Conservation (phyloP, 1,284 basidiomycete genomes). For the Farysia itapuensis region DNA sequence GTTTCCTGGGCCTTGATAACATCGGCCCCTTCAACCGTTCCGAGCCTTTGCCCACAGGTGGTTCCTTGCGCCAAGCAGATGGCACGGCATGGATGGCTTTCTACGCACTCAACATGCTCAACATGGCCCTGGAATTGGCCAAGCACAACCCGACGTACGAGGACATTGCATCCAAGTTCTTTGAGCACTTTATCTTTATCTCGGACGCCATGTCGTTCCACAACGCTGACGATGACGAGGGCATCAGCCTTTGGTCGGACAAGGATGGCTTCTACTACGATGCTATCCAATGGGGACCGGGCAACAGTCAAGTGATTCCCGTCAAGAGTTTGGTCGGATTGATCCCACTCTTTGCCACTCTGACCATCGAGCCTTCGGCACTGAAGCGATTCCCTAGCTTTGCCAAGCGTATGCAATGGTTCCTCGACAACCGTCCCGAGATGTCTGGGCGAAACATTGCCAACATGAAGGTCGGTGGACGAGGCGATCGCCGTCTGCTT, state of each 20-base stretch:
- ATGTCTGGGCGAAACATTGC: slow-evolving; percentile 89
- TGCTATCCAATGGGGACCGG: slow-evolving; percentile 80
- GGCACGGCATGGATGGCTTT: slow-evolving; percentile 99
- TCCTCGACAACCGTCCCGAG: slow-evolving; percentile 85
- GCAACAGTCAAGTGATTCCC: slow-evolving; percentile 75
- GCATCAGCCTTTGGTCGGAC: slow-evolving; percentile 89
- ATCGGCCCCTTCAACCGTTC: slow-evolving; percentile 98
- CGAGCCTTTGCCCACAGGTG: slow-evolving; percentile 87
- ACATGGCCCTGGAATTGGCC: slow-evolving; percentile 93
- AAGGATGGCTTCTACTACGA: slow-evolving; percentile 98
- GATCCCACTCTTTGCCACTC: slow-evolving; percentile 90
- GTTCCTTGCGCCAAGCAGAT: slow-evolving; percentile 83
- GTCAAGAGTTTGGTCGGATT: slow-evolving; percentile 90
- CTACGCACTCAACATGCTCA: slow-evolving; percentile 94
- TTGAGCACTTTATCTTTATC: slow-evolving; percentile 67
- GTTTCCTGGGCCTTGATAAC: slow-evolving; percentile 96
- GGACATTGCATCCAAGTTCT: slow-evolving; percentile 99
- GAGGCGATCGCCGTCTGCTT: slow-evolving; percentile 79
- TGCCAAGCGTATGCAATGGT: slow-evolving; percentile 98
- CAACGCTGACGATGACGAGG: slow-evolving; percentile 64
- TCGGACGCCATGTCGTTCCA: slow-evolving; percentile 84
- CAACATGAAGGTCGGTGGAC: slow-evolving; percentile 69
- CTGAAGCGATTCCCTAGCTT: slow-evolving; percentile 92
- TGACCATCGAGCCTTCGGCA: slow-evolving; percentile 85
- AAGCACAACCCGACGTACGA: slow-evolving; percentile 98